These are phyloP conservation scores for Trichophyton schoenleinii DNA, from an alignment of 2,329 filamentous ascomycete species.

Conservation along the genomic window DNA sequence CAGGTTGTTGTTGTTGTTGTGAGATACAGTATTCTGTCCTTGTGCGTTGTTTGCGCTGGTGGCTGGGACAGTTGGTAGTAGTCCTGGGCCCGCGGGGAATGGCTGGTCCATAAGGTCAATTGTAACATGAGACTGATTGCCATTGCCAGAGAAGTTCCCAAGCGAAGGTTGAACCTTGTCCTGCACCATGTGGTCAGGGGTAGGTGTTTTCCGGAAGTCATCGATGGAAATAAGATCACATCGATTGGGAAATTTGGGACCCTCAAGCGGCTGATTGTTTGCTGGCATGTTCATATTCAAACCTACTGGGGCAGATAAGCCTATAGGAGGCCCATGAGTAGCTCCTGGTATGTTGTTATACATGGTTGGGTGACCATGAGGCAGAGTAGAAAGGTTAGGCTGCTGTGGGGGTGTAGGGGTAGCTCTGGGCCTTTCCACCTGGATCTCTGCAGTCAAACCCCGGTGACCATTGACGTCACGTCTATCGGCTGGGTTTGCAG, in stretches of 20 bases:
- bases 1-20: neutral
- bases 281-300: neutral
- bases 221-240: constrained; percentile 1
- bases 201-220: neutral
- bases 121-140: neutral
- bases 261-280: neutral
- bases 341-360: neutral
- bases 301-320: neutral
- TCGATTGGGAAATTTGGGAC: neutral
- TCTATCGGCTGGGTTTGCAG: neutral
- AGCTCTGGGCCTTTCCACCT: neutral
- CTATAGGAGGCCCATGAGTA: neutral
- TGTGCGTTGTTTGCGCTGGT: neutral
- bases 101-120: neutral
- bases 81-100: neutral
- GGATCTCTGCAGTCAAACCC: neutral
- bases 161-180: neutral
- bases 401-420: neutral
- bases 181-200: neutral
- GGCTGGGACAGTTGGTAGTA: neutral
- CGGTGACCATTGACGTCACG: neutral
- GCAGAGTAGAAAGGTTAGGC: neutral
- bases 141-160: neutral
- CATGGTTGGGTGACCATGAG: neutral
- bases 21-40: neutral